Base-by-base conservation (phyloP, 768 basidiomycete species). In the Dacryopinax primogenitus region DNA sequence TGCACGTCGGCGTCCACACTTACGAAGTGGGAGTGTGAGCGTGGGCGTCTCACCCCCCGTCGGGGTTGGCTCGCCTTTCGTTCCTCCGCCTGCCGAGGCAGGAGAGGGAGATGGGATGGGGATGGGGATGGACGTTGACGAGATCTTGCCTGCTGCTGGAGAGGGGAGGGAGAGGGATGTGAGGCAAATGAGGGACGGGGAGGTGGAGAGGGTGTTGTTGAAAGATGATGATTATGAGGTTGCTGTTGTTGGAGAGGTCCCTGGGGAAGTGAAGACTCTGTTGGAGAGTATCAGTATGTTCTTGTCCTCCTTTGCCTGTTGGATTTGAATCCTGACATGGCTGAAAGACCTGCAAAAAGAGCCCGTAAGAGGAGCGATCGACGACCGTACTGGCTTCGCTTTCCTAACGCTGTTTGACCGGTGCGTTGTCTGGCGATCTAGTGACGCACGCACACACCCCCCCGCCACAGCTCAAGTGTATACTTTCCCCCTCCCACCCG, bases 221-320 rank as follows among this genome's bases (percentile, higher is more conserved):
- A 58, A 58, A 21, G 51, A 58, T 30, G 51, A 58, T 21, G 51
- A 58, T 58, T 58, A 30, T 58, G 51, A 58, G 51, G 51, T 58
- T 13, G 51, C 51, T 11, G 26, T 58, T 30, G 51, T 58, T 13
- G 51, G 51, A 3, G 51, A 58, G 51, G 15, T 58, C 26, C 51
- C 51, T 23, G 51, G 13, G 2, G 51, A 32, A 13, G 13, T 58
- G 13, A 26, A 30, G 51, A 30, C 11, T 11, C 32, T 58, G 51
- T 18, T 58, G 30, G 30, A 11, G 7, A 6, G 32, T 23, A 58
- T 18, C 4, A 58, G 51, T 58, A 21, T 30, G 51, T 32, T 32
- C 51, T 30, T 30, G 9, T 9, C 30, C 4, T 30, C 11, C 9
- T 13, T 30, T 28, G 26, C 4, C 11, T 58, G 9, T 58, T 23